phyloP scores from a whole-genome alignment of 306 rosid genomes.

The Glycine soja region DNA sequence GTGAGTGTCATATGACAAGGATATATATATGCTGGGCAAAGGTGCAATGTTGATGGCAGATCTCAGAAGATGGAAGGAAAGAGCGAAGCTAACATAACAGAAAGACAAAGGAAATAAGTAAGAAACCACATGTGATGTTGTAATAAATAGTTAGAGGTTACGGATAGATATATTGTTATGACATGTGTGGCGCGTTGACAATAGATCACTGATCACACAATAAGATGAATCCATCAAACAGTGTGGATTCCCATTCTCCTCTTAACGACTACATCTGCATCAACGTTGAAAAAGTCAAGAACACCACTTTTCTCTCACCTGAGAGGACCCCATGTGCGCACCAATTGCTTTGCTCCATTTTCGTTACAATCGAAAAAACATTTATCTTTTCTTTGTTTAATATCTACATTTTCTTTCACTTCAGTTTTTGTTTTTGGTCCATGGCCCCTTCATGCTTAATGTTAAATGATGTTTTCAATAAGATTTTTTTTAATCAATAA shows the following conservation, averaged over 20 bases:
- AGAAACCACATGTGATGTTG: conserved; percentile 53
- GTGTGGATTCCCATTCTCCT: conserved; percentile 1
- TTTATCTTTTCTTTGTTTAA: not conserved
- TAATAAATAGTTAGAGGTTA: conserved; percentile 13
- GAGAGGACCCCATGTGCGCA: conserved; percentile 39
- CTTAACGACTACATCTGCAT: not conserved
- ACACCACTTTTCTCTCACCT: conserved; percentile 23
- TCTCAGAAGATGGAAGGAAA: not conserved
- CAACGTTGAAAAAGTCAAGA: not conserved
- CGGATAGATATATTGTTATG: not conserved
- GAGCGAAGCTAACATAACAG: not conserved
- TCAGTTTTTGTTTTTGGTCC: not conserved
- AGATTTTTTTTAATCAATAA: too few relatives aligned
- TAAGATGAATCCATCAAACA: not conserved
- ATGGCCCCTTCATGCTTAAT: not conserved
- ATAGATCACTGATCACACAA: not conserved
- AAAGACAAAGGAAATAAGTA: conserved; percentile 3
- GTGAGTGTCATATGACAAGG: conserved; percentile 2
- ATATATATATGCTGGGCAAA: not conserved
- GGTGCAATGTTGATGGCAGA: conserved; percentile 4
- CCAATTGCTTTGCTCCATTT: conserved; percentile 12
- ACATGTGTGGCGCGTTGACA: conserved; percentile 44
- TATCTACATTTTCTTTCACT: not conserved
- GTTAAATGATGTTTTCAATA: not conserved
- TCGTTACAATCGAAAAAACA: not conserved